Conservation (phyloP, 306 rosid species). For the Oxytropis ochrocephala region DNA sequence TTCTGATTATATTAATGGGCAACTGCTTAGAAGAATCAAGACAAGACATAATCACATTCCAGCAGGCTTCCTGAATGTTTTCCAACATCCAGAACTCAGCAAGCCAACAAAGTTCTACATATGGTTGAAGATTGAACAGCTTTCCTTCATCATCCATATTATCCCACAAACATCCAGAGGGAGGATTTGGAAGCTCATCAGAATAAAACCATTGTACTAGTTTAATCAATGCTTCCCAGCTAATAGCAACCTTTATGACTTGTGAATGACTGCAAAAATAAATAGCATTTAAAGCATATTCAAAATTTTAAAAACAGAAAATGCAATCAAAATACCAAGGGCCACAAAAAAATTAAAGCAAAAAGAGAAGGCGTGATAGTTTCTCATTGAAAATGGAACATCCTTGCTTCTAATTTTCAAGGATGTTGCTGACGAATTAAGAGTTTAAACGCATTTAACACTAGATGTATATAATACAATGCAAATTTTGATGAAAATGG, state of each 20-base stretch:
- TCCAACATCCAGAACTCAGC: slow-evolving; percentile 68
- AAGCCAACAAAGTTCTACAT: slow-evolving; percentile 80
- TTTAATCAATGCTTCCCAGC: slow-evolving; percentile 80
- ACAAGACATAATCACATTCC: slow-evolving; percentile 45
- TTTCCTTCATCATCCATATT: slow-evolving; percentile 60
- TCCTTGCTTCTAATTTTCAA: neutral
- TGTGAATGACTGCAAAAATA: slow-evolving; percentile 52
- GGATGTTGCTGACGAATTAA: neutral
- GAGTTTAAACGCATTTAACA: slow-evolving; percentile 4
- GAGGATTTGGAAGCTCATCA: slow-evolving; percentile 56
- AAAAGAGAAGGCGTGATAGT: neutral
- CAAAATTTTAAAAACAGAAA: neutral
- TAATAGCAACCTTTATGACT: slow-evolving; percentile 44
- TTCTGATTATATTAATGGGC: slow-evolving; percentile 44
- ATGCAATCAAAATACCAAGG: neutral
- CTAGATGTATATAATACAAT: neutral
- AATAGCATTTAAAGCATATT: neutral
- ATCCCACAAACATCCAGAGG: slow-evolving; percentile 73
- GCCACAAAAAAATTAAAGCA: neutral
- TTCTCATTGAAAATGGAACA: neutral
- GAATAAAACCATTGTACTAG: slow-evolving; percentile 68
- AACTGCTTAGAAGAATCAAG: slow-evolving; percentile 49
- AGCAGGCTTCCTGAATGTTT: slow-evolving; percentile 58
- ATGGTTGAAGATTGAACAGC: slow-evolving; percentile 50
- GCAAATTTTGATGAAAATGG: slow-evolving; percentile 3